Percentiles rank a stretch among this genome's conserved stretches.
Evolutionary conservation across 2,329 filamentous ascomycete genomes (phyloP).

Genomic region (Pseudophaeomoniella oleicola): DNA sequence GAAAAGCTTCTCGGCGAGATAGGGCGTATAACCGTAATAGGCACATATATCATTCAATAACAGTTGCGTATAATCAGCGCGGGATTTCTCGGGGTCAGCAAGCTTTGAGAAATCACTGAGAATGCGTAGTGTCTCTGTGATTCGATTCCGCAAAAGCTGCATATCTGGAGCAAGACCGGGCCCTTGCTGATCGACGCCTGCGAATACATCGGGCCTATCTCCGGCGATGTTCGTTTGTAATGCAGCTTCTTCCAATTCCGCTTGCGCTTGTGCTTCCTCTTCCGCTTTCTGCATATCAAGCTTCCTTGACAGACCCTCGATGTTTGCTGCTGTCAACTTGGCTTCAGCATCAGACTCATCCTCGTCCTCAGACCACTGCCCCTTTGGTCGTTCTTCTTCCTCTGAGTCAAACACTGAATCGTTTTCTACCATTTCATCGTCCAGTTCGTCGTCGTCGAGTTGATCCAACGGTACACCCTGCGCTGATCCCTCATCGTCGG

Average conservation of each 20-base stretch:
- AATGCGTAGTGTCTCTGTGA: conserved; percentile 86
- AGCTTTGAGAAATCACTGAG: conserved; percentile 78
- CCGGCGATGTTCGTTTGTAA: conserved; percentile 88
- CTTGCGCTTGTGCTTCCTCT: conserved; percentile 69
- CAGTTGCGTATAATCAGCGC: conserved; percentile 76
- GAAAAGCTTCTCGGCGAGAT: conserved; percentile 90
- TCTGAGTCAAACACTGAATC: conserved; percentile 60
- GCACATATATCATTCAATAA: conserved; percentile 83
- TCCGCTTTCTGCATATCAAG: conserved; percentile 63
- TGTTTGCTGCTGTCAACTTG: conserved; percentile 86
- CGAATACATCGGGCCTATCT: conserved; percentile 51
- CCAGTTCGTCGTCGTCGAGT: conserved; percentile 32
- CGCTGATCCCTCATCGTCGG: conserved; percentile 9
- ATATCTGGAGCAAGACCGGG: conserved; percentile 69
- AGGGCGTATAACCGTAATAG: conserved; percentile 93
- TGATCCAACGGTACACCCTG: conserved; percentile 41
- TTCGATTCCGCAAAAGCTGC: conserved; percentile 71
- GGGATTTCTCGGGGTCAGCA: conserved; percentile 62
- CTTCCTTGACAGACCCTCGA: conserved; percentile 76
- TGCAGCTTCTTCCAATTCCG: conserved; percentile 70
- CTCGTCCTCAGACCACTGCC: conserved; percentile 92
- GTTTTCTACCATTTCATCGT: conserved; percentile 23
- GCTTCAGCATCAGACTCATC: conserved; percentile 80
- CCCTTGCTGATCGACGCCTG: conserved; percentile 42
- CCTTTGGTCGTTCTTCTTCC: conserved; percentile 38